phyloP scores from a whole-genome alignment of 1,284 basidiomycete species.

The Schizophyllum amplum region DNA sequence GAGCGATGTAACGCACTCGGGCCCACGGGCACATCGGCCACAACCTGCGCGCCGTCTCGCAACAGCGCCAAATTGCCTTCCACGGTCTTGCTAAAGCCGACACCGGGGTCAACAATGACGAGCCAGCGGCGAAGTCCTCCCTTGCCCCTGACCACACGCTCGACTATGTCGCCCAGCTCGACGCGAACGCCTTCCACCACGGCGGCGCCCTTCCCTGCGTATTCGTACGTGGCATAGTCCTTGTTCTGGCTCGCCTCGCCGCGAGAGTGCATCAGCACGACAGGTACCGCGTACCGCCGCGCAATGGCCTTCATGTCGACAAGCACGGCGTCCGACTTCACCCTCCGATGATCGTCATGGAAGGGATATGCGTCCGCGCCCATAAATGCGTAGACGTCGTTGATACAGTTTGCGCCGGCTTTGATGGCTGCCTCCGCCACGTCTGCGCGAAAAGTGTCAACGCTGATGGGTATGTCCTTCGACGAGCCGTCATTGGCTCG shows the following conservation, averaged over 20 bases:
- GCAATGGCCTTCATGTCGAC: constrained; percentile 61
- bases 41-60: constrained; percentile 41
- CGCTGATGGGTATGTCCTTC: constrained; percentile 52
- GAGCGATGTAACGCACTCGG: constrained; percentile 14
- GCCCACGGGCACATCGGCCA: constrained; percentile 28
- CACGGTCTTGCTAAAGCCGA: constrained; percentile 90
- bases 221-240: constrained; percentile 48
- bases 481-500: constrained; percentile 15
- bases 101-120: constrained; percentile 86
- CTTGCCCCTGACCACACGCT: constrained; percentile 57
- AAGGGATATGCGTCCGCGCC: constrained; percentile 49
- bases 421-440: constrained; percentile 75
- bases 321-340: constrained; percentile 30
- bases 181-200: constrained; percentile 65
- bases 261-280: constrained; percentile 92
- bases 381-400: constrained; percentile 84
- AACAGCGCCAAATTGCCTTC: constrained; percentile 73
- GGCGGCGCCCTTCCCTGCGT: constrained; percentile 29
- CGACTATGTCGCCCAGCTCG: constrained; percentile 72
- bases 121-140: constrained; percentile 86
- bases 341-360: constrained; percentile 16
- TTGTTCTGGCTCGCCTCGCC: constrained; percentile 72
- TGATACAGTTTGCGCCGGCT: constrained; percentile 90
- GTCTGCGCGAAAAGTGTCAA: constrained; percentile 87
- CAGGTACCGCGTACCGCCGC: constrained; percentile 53